Evolutionary conservation across 352 stramenopile species (phyloP), one percentile per base, ranked within the genome.

Genomic region (Pythium chondricola): DNA sequence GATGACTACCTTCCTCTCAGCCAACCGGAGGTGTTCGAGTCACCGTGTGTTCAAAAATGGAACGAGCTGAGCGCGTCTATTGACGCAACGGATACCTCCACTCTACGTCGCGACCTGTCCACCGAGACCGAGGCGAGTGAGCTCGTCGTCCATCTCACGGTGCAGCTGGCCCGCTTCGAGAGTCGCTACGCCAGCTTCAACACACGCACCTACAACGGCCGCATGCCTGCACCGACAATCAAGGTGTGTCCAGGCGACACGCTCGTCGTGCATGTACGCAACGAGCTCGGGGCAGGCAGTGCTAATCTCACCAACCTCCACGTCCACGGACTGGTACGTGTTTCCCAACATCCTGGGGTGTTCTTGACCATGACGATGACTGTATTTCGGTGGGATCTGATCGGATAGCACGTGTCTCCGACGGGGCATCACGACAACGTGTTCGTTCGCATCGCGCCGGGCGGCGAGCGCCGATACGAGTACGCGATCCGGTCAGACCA

Each of bases 131-230:
- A 63, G 26, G 58, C 68, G 14, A 72, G 71, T 48, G 65, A 74
- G 52, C 51, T 88, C 24, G 49, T 65, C 20, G 61, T 88, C 20
- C 71, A 83, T 48, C 58, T 88, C 46, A 67, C 68, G 13, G 76
- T 88, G 29, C 50, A 64, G 24, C 42, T 80, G 39, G 51, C 63
- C 21, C 71, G 76, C 41, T 88, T 85, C 61, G 76, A 79, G 49
- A 85, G 73, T 49, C 56, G 69, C 38, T 88, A 88, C 48, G 69
- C 87, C 38, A 60, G 64, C 52, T 85, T 89, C 36, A 87, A 83
- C 53, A 85, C 78, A 36, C 66, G 78, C 47, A 73, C 78, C 25
- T 89, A 79, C 64, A 83, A 85, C 53, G 74, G 73, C 26, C 59
- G 56, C 9, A 60, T 89, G 26, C 78, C 78, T 5, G 71, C 69